These are phyloP conservation scores for Hymenoscyphus salicellus DNA, from an alignment of 2,329 filamentous ascomycete species.

Conservation along the genomic window DNA sequence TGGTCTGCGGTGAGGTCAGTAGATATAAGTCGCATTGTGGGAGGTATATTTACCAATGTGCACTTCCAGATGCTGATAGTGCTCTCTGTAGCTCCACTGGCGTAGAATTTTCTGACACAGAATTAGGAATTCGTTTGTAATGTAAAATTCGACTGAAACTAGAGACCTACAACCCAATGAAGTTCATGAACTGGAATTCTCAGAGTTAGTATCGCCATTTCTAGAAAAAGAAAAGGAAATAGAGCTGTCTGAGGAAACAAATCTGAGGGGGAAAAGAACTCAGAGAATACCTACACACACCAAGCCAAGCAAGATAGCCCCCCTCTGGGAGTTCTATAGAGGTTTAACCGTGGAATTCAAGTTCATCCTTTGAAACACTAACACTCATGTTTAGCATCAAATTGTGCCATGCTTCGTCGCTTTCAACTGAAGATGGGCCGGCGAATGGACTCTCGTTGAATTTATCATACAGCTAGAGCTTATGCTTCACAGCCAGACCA, in stretches of 20 bases:
- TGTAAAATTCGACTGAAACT: background rate
- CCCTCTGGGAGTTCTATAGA: conserved; percentile 2
- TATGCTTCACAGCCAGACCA: background rate
- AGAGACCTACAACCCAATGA: conserved; percentile 1
- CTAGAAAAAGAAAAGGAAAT: no score
- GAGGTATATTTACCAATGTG: conserved; percentile 3
- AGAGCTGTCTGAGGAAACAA: no score
- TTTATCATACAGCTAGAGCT: background rate
- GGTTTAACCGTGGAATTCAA: background rate
- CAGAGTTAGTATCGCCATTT: no score
- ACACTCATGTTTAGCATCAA: background rate
- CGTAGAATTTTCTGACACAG: background rate
- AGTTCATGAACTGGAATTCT: background rate
- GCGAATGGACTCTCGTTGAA: conserved; percentile 1
- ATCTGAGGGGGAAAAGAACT: no score
- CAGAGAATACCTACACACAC: background rate
- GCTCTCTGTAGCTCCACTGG: conserved; percentile 2
- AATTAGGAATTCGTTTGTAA: background rate
- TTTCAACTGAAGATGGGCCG: background rate
- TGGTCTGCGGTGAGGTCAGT: background rate
- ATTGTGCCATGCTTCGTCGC: conserved; percentile 8
- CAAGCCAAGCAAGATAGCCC: conserved; percentile 2
- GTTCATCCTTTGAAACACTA: background rate
- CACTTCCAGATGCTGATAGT: background rate
- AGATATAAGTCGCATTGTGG: no score